phyloP scores from a whole-genome alignment of 805 yeast species.

The Candida nanaspora region DNA sequence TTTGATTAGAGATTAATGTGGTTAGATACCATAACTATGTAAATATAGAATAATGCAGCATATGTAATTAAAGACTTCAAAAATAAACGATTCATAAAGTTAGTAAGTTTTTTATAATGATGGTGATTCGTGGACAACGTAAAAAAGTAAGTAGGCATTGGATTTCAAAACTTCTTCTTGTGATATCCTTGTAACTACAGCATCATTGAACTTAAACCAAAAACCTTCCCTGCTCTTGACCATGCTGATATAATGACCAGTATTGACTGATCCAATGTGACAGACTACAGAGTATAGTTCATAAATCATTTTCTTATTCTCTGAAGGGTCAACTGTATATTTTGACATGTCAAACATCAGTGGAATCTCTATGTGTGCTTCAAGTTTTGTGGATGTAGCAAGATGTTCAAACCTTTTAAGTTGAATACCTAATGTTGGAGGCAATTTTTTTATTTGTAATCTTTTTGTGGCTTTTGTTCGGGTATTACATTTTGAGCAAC shows the following conservation, averaged over 20 bases:
- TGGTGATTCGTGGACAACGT: slow-evolving; percentile 40
- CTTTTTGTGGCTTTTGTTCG: slow-evolving; percentile 66
- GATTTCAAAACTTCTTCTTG: slow-evolving; percentile 59
- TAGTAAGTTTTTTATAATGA: slow-evolving; percentile 1
- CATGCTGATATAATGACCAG: slow-evolving; percentile 88
- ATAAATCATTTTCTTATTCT: slow-evolving; percentile 38
- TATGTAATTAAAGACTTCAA: no score
- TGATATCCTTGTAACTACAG: slow-evolving; percentile 61
- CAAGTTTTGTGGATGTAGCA: slow-evolving; percentile 60
- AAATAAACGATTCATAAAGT: neutral
- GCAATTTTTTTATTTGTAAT: slow-evolving; percentile 58
- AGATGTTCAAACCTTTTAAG: slow-evolving; percentile 72
- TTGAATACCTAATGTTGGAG: slow-evolving; percentile 78
- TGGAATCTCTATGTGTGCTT: slow-evolving; percentile 68
- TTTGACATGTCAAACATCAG: slow-evolving; percentile 62
- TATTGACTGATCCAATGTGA: slow-evolving; percentile 88
- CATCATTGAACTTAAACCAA: slow-evolving; percentile 93
- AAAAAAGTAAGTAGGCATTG: slow-evolving; percentile 76
- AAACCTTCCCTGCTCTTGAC: slow-evolving; percentile 64
- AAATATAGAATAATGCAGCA: neutral
- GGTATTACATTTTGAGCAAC: slow-evolving; percentile 59
- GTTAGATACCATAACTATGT: no score
- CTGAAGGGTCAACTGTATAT: slow-evolving; percentile 30
- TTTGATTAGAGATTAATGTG: no score
- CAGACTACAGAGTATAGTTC: slow-evolving; percentile 84